Evolutionary conservation across 73 alveolate genomes (phyloP), one percentile per base, ranked within the genome.

Genomic region (Symbiodinium pilosum): DNA sequence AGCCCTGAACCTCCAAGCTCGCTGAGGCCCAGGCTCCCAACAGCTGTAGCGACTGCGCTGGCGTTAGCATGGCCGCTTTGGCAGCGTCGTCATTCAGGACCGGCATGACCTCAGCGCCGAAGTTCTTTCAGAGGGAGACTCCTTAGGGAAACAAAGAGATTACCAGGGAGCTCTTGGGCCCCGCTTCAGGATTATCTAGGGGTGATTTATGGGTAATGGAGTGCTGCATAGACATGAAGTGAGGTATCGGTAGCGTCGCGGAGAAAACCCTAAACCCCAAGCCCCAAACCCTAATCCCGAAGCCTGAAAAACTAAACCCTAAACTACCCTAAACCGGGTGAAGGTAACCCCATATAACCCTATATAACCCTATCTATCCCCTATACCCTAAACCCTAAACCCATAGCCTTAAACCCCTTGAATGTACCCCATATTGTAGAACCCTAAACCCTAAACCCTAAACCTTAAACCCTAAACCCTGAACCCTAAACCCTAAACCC

Each of bases 41-140:
- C 41, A 87, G 85, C 85, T 87, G 94, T 20, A 87, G 64, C 24
- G 64, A 47, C 85, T 87, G 94, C 68, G 94, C 94, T 8, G 94
- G 94, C 21, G 94, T 87, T 26, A 87, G 85, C 94, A 87, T 87
- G 43, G 94, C 94, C 43, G 94, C 94, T 38, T 87, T 87, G 44
- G 94, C 71, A 34, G 32, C 59, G n/a, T 87, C 94, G 59, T 87
- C 94, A 39, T 87, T 87, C 32, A 87, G 85, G 42, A 87, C 94
- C 4, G 94, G 94, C 69, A 87, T 44, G 68, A 87, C 94, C 94
- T 87, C 69, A 34, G 26, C 84, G 34, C 30, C n/a, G n/a, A n/a
- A n/a, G n/a, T 9, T 20, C 9, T 12, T 9, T 52, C 20, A 12
- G 69, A 52, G 69, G 69, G 9, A 20, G 20, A 12, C 69, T 20